phyloP scores from a whole-genome alignment of 306 rosid species.

The Alnus rubra region DNA sequence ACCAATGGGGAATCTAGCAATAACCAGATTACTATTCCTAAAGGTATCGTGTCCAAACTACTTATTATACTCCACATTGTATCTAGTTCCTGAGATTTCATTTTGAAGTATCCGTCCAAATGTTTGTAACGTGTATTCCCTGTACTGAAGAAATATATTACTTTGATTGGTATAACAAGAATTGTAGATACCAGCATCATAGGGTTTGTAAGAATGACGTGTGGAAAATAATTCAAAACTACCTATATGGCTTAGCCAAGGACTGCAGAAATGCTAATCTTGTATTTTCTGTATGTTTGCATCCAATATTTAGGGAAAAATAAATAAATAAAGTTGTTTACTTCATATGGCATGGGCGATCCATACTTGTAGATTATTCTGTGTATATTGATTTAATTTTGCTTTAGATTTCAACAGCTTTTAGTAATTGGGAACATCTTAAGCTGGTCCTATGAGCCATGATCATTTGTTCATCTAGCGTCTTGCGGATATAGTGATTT shows the following conservation, averaged over 20 bases:
- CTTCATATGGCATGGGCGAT: background rate
- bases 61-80: constrained; percentile 11
- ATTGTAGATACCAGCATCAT: background rate
- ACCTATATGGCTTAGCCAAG: background rate
- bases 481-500: background rate
- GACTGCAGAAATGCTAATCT: background rate
- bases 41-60: constrained; percentile 56
- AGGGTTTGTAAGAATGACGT: background rate
- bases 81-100: constrained; percentile 19
- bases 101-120: constrained; percentile 12
- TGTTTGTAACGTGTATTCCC: background rate
- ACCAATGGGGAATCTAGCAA: constrained; percentile 59
- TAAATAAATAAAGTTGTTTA: background rate
- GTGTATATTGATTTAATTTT: background rate
- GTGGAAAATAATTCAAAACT: background rate
- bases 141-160: background rate
- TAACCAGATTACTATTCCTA: constrained; percentile 57
- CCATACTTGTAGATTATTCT: background rate
- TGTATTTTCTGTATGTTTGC: constrained; percentile 3
- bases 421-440: background rate
- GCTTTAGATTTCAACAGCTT: background rate
- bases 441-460: constrained; percentile 7
- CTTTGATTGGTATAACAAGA: background rate
- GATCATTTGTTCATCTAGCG: constrained; percentile 1
- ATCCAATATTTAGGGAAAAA: background rate